These are phyloP conservation scores for Colletotrichum zoysiae DNA, from an alignment of 2,329 filamentous ascomycete genomes.

Conservation along the genomic window DNA sequence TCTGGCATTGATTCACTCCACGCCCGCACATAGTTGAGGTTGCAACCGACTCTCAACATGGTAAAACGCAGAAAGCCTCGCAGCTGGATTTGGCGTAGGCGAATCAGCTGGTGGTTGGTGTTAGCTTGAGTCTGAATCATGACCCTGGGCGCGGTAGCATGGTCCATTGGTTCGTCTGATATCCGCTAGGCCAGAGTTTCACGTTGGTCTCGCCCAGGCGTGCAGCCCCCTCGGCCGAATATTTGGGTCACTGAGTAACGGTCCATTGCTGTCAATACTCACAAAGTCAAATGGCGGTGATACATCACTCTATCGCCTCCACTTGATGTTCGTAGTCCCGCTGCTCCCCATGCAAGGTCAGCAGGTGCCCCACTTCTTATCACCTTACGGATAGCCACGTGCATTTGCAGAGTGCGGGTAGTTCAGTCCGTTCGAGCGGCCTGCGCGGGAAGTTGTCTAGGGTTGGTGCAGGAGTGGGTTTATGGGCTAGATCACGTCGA, in stretches of 20 bases:
- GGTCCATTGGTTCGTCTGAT: slow-evolving; percentile 38
- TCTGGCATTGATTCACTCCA: slow-evolving; percentile 38
- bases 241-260: not conserved
- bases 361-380: slow-evolving; percentile 1
- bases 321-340: slow-evolving; percentile 8
- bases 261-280: not conserved
- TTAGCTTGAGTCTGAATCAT: slow-evolving; percentile 34
- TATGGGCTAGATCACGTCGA: slow-evolving; percentile 5
- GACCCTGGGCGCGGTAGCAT: slow-evolving; percentile 23
- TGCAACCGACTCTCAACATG: slow-evolving; percentile 13
- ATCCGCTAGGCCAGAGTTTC: slow-evolving; percentile 25
- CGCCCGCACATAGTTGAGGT: slow-evolving; percentile 11
- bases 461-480: slow-evolving; percentile 3
- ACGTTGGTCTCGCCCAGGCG: slow-evolving; percentile 21
- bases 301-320: slow-evolving; percentile 6
- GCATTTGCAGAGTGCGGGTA: slow-evolving; percentile 7
- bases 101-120: slow-evolving; percentile 6
- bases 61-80: slow-evolving; percentile 17
- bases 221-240: slow-evolving; percentile 16
- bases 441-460: slow-evolving; percentile 6
- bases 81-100: slow-evolving; percentile 8
- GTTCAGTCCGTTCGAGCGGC: slow-evolving; percentile 8
- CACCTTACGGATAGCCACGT: slow-evolving; percentile 24
- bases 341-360: not conserved
- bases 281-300: slow-evolving; percentile 19